Evolutionary conservation across 108 stramenopile genomes (phyloP).

Genomic region (Fistulifera pelliculosa): DNA sequence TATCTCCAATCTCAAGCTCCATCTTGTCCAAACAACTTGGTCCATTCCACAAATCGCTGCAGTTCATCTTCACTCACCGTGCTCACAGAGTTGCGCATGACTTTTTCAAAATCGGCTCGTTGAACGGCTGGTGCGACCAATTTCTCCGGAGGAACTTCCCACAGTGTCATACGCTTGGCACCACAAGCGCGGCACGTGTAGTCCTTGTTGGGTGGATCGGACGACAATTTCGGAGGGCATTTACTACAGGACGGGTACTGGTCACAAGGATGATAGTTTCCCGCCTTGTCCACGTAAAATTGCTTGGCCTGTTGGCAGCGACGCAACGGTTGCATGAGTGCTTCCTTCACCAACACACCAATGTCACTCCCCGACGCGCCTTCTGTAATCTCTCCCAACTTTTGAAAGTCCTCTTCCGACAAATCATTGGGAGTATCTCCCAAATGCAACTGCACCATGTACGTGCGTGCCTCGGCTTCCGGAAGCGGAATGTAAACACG

Average conservation of each 20-base stretch:
- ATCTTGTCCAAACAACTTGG: slow-evolving; percentile 94
- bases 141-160: slow-evolving; percentile 85
- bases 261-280: slow-evolving; percentile 57
- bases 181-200: slow-evolving; percentile 84
- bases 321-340: slow-evolving; percentile 94
- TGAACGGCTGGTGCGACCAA: slow-evolving; percentile 67
- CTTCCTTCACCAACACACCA: slow-evolving; percentile 92
- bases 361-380: slow-evolving; percentile 93
- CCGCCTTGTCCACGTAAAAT: slow-evolving; percentile 56
- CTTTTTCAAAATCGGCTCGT: slow-evolving; percentile 65
- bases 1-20: slow-evolving; percentile 62
- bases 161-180: slow-evolving; percentile 82
- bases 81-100: slow-evolving; percentile 62
- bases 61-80: slow-evolving; percentile 92
- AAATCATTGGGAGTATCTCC: slow-evolving; percentile 87
- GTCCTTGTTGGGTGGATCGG: slow-evolving; percentile 49
- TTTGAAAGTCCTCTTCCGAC: slow-evolving; percentile 74
- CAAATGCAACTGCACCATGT: slow-evolving; percentile 89
- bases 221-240: slow-evolving; percentile 84
- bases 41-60: slow-evolving; percentile 89
- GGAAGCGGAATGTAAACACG: slow-evolving; percentile 98
- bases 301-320: slow-evolving; percentile 93
- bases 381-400: slow-evolving; percentile 69
- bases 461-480: slow-evolving; percentile 72
- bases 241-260: slow-evolving; percentile 85